phyloP scores from a whole-genome alignment of 2,329 filamentous ascomycete genomes.

The Ophiostoma ips region DNA sequence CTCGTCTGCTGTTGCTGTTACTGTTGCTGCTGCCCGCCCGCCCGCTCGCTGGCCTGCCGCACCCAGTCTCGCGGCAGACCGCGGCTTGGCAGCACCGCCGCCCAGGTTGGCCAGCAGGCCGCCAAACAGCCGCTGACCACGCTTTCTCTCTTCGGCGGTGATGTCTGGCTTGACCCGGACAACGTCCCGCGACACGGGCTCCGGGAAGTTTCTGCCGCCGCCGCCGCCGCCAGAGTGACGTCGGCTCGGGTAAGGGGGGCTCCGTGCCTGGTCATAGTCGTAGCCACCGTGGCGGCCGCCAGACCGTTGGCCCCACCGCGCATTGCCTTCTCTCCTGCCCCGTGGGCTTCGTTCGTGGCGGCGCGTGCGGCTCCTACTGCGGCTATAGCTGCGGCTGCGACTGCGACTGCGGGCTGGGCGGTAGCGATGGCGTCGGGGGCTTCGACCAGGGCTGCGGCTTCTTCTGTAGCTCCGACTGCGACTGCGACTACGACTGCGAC shows the following conservation, averaged over 20 bases:
- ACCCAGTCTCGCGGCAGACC: background rate
- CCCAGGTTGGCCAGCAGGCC: constrained; percentile 58
- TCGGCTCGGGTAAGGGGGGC: background rate
- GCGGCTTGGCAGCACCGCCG: background rate
- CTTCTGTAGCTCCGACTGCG: background rate
- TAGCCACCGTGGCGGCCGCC: background rate
- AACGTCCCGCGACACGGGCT: background rate
- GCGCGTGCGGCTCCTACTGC: background rate
- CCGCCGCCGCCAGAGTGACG: background rate
- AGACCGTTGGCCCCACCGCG: background rate
- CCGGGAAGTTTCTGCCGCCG: background rate
- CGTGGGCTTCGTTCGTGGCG: background rate
- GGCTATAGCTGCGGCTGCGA: background rate
- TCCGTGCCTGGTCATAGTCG: no score
- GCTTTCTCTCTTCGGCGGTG: constrained; percentile 64
- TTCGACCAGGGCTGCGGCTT: background rate
- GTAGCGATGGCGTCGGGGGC: background rate
- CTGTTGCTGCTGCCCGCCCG: constrained; percentile 38
- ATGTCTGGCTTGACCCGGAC: constrained; percentile 19
- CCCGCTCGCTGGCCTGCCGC: constrained; percentile 38
- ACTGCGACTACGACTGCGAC: background rate
- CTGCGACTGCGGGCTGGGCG: background rate
- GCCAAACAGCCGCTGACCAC: constrained; percentile 76
- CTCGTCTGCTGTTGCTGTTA: constrained; percentile 50
- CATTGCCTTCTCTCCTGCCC: background rate